Evolutionary conservation across 2,329 filamentous ascomycete species (phyloP).

Genomic region (Colletotrichum godetiae): DNA sequence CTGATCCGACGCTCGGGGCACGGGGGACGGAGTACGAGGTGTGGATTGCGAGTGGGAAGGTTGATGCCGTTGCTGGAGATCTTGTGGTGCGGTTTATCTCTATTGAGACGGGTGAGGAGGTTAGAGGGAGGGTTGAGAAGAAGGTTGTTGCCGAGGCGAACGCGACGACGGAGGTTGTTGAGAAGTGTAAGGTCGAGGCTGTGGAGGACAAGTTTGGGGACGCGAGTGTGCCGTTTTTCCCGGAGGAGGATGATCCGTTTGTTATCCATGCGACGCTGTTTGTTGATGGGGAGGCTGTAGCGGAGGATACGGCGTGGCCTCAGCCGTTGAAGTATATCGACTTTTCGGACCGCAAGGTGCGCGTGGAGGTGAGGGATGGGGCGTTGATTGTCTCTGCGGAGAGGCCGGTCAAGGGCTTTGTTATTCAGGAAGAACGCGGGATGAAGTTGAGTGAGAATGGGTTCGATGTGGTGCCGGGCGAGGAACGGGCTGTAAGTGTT

Average conservation of each 20-base stretch:
- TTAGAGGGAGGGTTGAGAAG: constrained; percentile 40
- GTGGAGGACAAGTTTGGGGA: constrained; percentile 31
- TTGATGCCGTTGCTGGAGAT: constrained; percentile 39
- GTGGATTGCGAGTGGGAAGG: constrained; percentile 53
- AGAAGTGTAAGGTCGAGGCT: constrained; percentile 42
- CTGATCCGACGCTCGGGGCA: constrained; percentile 51
- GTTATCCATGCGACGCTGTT: constrained; percentile 59
- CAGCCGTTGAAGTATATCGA: constrained; percentile 71
- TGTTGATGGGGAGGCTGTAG: constrained; percentile 50
- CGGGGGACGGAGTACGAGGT: constrained; percentile 54
- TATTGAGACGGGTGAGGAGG: constrained; percentile 50
- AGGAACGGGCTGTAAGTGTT: constrained; percentile 38
- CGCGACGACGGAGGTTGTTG: constrained; percentile 52
- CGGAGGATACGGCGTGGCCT: constrained; percentile 67
- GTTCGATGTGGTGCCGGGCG: constrained; percentile 67
- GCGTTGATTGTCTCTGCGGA: constrained; percentile 47
- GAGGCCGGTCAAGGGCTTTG: constrained; percentile 67
- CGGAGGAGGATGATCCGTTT: constrained; percentile 54
- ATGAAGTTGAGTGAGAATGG: constrained; percentile 66
- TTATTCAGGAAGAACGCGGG: constrained; percentile 59
- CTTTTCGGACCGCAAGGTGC: constrained; percentile 56
- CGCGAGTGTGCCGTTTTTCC: constrained; percentile 44
- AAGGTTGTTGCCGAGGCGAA: constrained; percentile 47
- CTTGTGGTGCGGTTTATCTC: constrained; percentile 54
- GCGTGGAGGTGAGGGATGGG: constrained; percentile 40